Base-by-base conservation (phyloP, 306 rosid species). In the Gastrolobium bilobum region DNA sequence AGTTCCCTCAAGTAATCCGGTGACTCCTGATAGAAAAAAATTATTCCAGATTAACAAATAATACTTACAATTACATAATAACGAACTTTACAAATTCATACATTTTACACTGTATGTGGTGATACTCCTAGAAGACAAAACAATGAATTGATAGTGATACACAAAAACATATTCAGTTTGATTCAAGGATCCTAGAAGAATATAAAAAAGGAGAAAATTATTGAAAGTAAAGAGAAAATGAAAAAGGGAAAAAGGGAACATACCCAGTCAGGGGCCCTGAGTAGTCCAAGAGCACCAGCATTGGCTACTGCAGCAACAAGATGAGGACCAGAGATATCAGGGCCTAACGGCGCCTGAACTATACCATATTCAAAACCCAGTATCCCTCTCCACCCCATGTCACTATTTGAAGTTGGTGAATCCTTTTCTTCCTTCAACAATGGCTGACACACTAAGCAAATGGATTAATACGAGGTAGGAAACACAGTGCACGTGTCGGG, bases 281-380 rank as follows among this genome's bases (percentile, higher is more conserved):
- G 98, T 0, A 89, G 62, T 8, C 89, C 98, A 20, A 93, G 82
- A 54, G 71, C 97, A 44, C 98, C 97, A 40, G 98, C 88, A 75
- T 93, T 89, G 66, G 98, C 89, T 31, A 93, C 97, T 6, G 93
- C 88, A 50, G 98, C 97, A 53, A 89, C 97, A 65, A 93, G 97
- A n/a, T 87, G 79, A 0, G 97, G 94, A 75, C 85, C 83, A 51
- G 98, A 88, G 71, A 93, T 89, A 72, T 91, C 98, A 37, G 98
- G 94, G 62, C 98, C 98, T 57, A 93, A 38, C 2, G 98, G 98
- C 0, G 89, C 94, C 62, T 84, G 97, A 70, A 93, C 88, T 38
- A 93, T 72, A 20, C 93, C 97, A 38, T 89, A 84, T 13, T 91
- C 91, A 60, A 88, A 91, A 15, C 97, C 94, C 13, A 93, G 56